phyloP scores from a whole-genome alignment of 2,329 filamentous ascomycete species.

The Diaporthe eres region DNA sequence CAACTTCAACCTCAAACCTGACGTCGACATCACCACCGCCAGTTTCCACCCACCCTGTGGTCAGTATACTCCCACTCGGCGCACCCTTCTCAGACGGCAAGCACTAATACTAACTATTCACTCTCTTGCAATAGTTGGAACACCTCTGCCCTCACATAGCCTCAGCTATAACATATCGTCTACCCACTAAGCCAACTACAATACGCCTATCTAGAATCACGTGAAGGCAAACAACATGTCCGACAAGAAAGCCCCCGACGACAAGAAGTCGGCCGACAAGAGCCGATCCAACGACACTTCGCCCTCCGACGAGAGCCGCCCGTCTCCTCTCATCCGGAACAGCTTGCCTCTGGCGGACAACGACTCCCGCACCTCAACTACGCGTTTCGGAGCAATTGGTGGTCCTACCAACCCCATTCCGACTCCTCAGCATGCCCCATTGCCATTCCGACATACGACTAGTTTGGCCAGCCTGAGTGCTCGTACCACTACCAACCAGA shows the following conservation, averaged over 20 bases:
- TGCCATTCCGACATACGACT: neutral
- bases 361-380: neutral
- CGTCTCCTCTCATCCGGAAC: fast-evolving
- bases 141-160: neutral
- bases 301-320: no score
- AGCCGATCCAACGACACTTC: neutral
- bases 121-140: neutral
- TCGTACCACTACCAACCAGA: neutral
- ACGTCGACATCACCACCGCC: neutral
- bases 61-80: neutral
- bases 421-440: neutral
- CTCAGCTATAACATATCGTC: neutral
- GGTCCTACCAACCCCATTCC: neutral
- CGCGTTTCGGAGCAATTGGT: neutral
- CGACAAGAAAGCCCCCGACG: neutral
- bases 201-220: neutral
- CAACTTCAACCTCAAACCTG: neutral
- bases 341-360: neutral
- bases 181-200: neutral
- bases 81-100: no score
- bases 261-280: neutral
- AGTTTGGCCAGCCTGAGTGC: neutral
- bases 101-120: neutral
- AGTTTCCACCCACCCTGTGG: neutral
- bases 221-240: neutral